Evolutionary conservation across 768 basidiomycete genomes (phyloP), one percentile per base, ranked within the genome.

Genomic region (Tricholoma saponaceum): DNA sequence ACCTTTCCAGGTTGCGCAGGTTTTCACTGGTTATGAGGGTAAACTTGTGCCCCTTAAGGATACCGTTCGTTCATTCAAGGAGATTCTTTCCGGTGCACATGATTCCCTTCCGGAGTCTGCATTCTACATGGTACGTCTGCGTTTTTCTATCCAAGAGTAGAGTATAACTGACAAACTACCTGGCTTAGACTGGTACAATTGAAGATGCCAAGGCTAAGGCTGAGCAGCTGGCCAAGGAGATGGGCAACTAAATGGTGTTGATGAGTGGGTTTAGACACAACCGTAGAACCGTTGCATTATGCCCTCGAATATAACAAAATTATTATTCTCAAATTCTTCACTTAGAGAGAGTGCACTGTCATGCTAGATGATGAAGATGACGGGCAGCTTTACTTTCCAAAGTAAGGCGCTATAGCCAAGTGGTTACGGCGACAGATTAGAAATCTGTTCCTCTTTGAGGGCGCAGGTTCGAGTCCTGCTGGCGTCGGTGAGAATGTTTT

Each of bases 21-120:
- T 97, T 76, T 98, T 98, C 86, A 98, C 96, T 70, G 96, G 96
- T 82, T 95, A 92, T 69, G 95, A 97, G 82, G 97, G 96, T 71
- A 92, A 90, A 74, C 92, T 98, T 60, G 96, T 99, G 33, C 81
- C 95, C 13, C 80, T 99, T 64, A 98, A 98, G 83, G 95, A 98
- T 72, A 95, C 93, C 60, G 74, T 95, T 69, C 90, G 91, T 66
- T 95, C 96, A 41, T 98, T 98, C 89, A 95, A 89, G 84, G 94
- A 97, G 79, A 98, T 99, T 69, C 87, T 99, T 57, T 82, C 87
- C 61, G 96, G 96, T 58, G 66, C 76, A 60, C 94, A 96, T 69
- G 97, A 98, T 75, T 71, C 76, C 54, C 83, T 98, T 52, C 95
- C 97, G 54, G 97, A 99, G 76, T 89, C 90, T 63, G 95, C 96